A percentile compares a stretch with the other conserved stretches of the same genome.
phyloP scores from a whole-genome alignment of 495 filamentous ascomycete genomes.

The Lichina pygmaea region DNA sequence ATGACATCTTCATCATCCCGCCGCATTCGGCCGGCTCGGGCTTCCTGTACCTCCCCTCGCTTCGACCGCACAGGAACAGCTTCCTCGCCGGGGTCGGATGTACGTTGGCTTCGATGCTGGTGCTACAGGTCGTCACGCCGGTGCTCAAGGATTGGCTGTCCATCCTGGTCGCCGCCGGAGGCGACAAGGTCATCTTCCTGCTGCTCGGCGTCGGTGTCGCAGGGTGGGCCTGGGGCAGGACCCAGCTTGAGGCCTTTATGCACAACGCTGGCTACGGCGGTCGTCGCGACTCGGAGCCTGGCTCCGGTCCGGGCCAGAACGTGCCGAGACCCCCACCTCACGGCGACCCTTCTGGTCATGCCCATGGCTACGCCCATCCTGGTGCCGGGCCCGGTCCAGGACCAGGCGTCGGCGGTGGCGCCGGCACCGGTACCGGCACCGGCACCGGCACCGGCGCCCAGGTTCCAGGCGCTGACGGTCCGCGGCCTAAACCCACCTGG shows the following conservation, averaged over 20 bases:
- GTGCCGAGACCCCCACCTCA: slow-evolving; percentile 1
- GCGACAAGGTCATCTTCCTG: slow-evolving; percentile 30
- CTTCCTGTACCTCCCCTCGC: slow-evolving; percentile 78
- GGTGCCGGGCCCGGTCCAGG: background rate
- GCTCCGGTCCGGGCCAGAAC: background rate
- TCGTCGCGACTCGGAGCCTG: background rate
- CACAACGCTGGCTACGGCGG: slow-evolving; percentile 1
- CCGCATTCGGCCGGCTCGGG: slow-evolving; percentile 76
- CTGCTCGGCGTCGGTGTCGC: slow-evolving; percentile 41
- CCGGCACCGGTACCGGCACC: background rate
- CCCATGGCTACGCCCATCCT: background rate
- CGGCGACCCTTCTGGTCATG: background rate
- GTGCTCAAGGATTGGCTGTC: slow-evolving; percentile 39
- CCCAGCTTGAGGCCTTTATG: slow-evolving; percentile 20
- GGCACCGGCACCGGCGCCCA: background rate
- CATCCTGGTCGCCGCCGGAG: slow-evolving; percentile 30
- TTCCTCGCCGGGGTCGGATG: slow-evolving; percentile 63
- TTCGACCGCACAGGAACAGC: slow-evolving; percentile 65
- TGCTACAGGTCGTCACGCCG: slow-evolving; percentile 43
- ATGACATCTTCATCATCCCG: slow-evolving; percentile 93
- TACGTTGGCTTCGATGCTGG: slow-evolving; percentile 36
- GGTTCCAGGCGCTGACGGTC: background rate
- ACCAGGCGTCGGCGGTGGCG: background rate
- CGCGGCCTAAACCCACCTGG: slow-evolving; percentile 1
- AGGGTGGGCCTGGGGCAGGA: slow-evolving; percentile 47